Conservation (phyloP, 2,329 filamentous ascomycete genomes). For the Exophiala spinifera region DNA sequence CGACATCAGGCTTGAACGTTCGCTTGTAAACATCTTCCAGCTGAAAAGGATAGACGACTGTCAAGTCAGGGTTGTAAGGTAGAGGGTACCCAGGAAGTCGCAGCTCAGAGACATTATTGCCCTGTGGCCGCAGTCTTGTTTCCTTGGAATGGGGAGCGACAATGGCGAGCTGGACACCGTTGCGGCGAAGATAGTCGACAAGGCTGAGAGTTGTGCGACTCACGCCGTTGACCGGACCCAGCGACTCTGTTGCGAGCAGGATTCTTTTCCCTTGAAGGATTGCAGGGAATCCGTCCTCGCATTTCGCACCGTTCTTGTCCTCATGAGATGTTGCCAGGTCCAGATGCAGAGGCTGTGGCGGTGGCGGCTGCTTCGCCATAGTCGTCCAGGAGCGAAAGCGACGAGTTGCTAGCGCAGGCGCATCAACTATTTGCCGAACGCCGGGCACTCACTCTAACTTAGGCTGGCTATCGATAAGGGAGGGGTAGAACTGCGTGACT, state of each 20-base stretch:
- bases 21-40: constrained; percentile 59
- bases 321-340: not conserved
- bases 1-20: constrained; percentile 65
- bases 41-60: constrained; percentile 66
- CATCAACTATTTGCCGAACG: too few species aligned
- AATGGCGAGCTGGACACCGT: constrained; percentile 64
- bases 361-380: not conserved
- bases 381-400: too few species aligned
- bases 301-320: not conserved
- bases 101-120: constrained; percentile 45
- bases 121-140: constrained; percentile 48
- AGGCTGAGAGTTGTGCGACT: constrained; percentile 68
- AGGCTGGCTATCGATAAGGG: not conserved
- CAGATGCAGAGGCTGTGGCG: not conserved
- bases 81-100: constrained; percentile 63
- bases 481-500: not conserved
- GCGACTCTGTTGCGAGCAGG: constrained; percentile 67
- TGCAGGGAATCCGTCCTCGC: constrained; percentile 38
- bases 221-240: constrained; percentile 71
- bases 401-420: too few species aligned
- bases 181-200: constrained; percentile 62
- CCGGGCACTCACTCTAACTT: too few species aligned
- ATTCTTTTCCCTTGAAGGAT: constrained; percentile 60
- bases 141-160: constrained; percentile 60
- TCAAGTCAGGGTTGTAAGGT: constrained; percentile 69